Conservation (phyloP, 148 eudicot genomes). For the Diospyros kaki region DNA sequence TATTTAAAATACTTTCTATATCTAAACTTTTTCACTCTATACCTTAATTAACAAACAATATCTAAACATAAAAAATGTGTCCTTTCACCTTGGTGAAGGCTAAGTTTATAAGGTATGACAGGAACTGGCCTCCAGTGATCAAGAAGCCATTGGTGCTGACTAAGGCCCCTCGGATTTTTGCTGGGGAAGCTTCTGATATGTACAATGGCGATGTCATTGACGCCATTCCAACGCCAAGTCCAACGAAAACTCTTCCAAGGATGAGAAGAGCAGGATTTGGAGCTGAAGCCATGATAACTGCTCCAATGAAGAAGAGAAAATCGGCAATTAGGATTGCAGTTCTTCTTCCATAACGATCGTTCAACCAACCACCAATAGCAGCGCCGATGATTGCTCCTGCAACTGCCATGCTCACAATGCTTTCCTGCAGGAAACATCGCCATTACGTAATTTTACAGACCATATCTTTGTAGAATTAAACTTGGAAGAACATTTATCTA, state of each 20-base stretch:
- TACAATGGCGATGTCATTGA: conserved; percentile 69
- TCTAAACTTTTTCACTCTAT: too few species aligned
- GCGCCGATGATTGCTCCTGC: conserved; percentile 82
- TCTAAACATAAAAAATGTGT: too few species aligned
- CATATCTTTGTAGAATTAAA: background rate
- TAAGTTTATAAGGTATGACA: conserved; percentile 63
- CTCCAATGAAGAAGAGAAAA: conserved; percentile 50
- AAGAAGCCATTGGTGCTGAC: conserved; percentile 68
- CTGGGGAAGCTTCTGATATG: conserved; percentile 69
- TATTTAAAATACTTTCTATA: too few species aligned
- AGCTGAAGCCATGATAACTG: conserved; percentile 60
- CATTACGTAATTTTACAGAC: background rate
- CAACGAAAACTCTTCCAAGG: conserved; percentile 63
- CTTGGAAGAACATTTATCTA: background rate
- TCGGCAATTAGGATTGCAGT: conserved; percentile 49
- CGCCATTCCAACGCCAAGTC: conserved; percentile 72
- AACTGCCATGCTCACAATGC: conserved; percentile 70
- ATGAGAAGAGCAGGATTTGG: conserved; percentile 50
- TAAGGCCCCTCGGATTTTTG: conserved; percentile 60
- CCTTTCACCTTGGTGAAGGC: conserved; percentile 49
- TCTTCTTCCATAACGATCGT: conserved; percentile 57
- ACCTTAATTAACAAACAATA: too few species aligned
- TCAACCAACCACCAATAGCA: conserved; percentile 62
- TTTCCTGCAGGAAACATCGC: conserved; percentile 37
- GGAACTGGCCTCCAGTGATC: conserved; percentile 74